Evolutionary conservation across 2,329 filamentous ascomycete genomes (phyloP).

Genomic region (Calonectria ilicicola): DNA sequence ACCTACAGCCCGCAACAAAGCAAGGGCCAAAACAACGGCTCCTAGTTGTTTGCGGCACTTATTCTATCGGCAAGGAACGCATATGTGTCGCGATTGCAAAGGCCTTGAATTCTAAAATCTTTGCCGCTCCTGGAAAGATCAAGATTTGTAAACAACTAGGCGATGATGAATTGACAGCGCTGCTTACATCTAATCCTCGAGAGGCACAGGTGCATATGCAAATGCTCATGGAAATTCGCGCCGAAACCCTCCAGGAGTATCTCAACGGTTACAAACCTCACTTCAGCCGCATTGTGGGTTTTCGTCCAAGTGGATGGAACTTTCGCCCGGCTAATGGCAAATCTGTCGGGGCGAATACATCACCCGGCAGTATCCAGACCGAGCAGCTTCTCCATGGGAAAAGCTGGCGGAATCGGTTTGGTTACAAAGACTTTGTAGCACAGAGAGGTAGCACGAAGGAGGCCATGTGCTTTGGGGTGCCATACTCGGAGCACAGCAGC

Average conservation of each 20-base stretch:
- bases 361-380: conserved; percentile 63
- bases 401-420: conserved; percentile 82
- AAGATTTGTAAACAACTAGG: conserved; percentile 87
- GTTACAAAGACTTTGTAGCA: conserved; percentile 77
- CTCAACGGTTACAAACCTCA: conserved; percentile 82
- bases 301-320: conserved; percentile 94
- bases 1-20: conserved; percentile 44
- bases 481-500: conserved; percentile 95
- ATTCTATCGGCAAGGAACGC: conserved; percentile 97
- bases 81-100: conserved; percentile 93
- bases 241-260: conserved; percentile 92
- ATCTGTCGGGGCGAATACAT: conserved; percentile 65
- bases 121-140: conserved; percentile 84
- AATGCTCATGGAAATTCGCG: conserved; percentile 90
- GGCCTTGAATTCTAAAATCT: conserved; percentile 89
- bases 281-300: conserved; percentile 89
- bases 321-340: conserved; percentile 76
- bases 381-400: conserved; percentile 66
- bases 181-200: conserved; percentile 82
- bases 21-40: conserved; percentile 67
- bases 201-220: conserved; percentile 99
- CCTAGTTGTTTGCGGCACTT: conserved; percentile 93
- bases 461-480: conserved; percentile 91
- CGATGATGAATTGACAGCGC: conserved; percentile 81
- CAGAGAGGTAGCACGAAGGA: conserved; percentile 87